Evolutionary conservation across 1,284 basidiomycete genomes (phyloP), one percentile per base, ranked within the genome.

Genomic region (Apiotrichum sp.): DNA sequence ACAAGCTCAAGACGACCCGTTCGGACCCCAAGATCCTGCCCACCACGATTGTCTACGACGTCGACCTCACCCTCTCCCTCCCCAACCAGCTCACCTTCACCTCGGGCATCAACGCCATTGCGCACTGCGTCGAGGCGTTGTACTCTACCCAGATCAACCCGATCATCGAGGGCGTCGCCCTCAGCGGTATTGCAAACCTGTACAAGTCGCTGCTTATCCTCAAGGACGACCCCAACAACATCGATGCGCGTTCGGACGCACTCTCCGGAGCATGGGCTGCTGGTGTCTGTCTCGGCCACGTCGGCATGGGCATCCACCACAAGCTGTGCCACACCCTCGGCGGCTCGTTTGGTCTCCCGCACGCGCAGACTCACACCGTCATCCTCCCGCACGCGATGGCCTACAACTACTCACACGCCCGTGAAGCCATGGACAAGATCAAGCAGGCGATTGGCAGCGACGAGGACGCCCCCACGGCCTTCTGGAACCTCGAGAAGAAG

Each of bases 321-420:
- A 80, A 80, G 63, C 69, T 80, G 14, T 78, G 77, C 62, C 78
- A 79, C 61, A 74, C 74, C n/a, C 72, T 80, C 36, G 50, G 65
- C 33, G 79, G 79, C 8, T 73, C 73, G 13, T 79, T 80, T 61
- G 73, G 75, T 57, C 75, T 80, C 52, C 78, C 79, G 9, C 79
- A 80, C 58, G 72, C 78, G 11, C 78, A 80, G 58, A 79, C 78
- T 2, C 79, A 80, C 59, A 79, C 79, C 13, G 77, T 80, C 38
- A 69, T 80, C 35, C 74, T 80, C 41, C 78, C 79, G 0, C 78
- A 80, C 58, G 75, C 76, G 1, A 72, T 79, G 38, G 77, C 75
- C 2, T 80, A 79, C 65, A 80, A 80, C 59, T 69, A 75, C 6
- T 74, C 74, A 0, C 70, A 65, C 48, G 73, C 78, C 10, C 54